Evolutionary conservation across 2,329 filamentous ascomycete genomes (phyloP).

Genomic region (Botrytis galanthina): DNA sequence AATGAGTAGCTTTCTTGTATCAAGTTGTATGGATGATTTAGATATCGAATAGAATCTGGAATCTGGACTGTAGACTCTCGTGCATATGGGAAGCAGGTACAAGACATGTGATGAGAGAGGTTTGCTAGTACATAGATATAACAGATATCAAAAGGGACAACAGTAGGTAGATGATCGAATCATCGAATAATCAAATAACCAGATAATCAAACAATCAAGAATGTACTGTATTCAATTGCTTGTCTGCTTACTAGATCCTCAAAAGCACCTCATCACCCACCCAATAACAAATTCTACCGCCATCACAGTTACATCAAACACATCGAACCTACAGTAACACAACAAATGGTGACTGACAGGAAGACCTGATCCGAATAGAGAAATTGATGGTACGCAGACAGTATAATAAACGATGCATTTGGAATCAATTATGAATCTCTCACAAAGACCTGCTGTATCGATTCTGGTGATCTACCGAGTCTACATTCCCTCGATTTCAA

Average conservation of each 20-base stretch:
- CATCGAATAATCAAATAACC: neutral
- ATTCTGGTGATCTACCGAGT: neutral
- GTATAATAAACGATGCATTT: neutral
- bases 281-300: neutral
- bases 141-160: neutral
- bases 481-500: neutral
- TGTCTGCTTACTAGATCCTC: neutral
- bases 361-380: neutral
- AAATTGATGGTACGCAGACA: neutral
- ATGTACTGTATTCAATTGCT: neutral
- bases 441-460: no score
- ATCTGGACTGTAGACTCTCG: neutral
- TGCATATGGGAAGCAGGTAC: slow-evolving; percentile 6
- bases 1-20: neutral
- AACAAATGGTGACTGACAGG: neutral
- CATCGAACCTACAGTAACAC: neutral
- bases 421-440: neutral
- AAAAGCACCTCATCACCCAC: neutral
- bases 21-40: neutral
- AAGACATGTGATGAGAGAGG: neutral
- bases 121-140: neutral
- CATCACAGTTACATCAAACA: neutral
- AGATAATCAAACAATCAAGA: no score
- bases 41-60: neutral
- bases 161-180: neutral